Conservation (phyloP, 768 basidiomycete species). For the Scleroderma bovista region DNA sequence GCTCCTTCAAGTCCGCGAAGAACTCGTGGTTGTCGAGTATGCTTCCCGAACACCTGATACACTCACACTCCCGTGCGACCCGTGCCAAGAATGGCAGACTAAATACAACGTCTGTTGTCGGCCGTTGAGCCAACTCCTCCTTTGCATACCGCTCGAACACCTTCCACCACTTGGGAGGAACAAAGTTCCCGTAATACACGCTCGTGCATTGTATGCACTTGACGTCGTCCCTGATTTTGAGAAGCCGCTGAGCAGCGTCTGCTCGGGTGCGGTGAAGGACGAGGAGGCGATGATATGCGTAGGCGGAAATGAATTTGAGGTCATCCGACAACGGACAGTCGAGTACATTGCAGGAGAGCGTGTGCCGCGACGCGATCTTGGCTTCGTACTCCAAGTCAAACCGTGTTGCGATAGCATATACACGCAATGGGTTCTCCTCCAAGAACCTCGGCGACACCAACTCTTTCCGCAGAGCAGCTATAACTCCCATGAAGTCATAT, state of each 20-base stretch:
- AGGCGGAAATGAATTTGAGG: constrained; percentile 61
- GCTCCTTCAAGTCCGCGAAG: constrained; percentile 46
- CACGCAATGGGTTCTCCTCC: constrained; percentile 45
- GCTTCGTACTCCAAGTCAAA: constrained; percentile 62
- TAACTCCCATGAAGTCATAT: constrained; percentile 52
- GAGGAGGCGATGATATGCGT: constrained; percentile 60
- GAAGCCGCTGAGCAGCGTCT: constrained; percentile 40
- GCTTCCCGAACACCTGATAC: constrained; percentile 61
- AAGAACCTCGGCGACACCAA: constrained; percentile 50
- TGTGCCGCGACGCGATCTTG: constrained; percentile 51
- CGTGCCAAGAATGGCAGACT: constrained; percentile 52
- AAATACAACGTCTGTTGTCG: constrained; percentile 57
- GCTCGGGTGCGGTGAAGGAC: constrained; percentile 53
- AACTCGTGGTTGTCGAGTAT: constrained; percentile 57
- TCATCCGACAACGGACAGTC: constrained; percentile 58
- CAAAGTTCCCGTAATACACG: constrained; percentile 36
- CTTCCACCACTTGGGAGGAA: constrained; percentile 64
- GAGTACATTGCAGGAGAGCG: constrained; percentile 48
- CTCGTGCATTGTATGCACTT: constrained; percentile 70
- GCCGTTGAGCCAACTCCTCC: constrained; percentile 51
- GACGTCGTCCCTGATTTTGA: constrained; percentile 43
- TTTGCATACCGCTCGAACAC: constrained; percentile 53
- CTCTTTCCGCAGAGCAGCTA: constrained; percentile 42
- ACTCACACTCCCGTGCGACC: constrained; percentile 46
- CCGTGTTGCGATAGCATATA: constrained; percentile 67